Percentiles rank a stretch among this genome's conserved stretches.
phyloP scores from a whole-genome alignment of 139 green algal genomes.

The Mesostigma viride region DNA sequence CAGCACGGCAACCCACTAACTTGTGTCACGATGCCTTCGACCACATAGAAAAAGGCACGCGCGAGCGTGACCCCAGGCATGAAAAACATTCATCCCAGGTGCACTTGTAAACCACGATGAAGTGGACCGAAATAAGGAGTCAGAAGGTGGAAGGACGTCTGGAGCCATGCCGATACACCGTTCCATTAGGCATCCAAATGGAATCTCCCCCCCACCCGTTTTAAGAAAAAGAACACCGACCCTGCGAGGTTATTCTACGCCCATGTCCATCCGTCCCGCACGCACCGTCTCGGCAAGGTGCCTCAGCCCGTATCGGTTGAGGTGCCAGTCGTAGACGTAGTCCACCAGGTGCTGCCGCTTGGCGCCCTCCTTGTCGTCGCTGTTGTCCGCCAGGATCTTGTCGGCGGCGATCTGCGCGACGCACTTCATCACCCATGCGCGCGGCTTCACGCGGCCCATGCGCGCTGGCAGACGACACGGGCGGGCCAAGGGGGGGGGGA shows the following conservation, averaged over 20 bases:
- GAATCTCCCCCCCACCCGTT: too few relatives aligned
- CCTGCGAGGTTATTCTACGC: neutral
- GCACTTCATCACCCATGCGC: slow-evolving; percentile 3
- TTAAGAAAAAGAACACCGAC: neutral
- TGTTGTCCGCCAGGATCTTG: slow-evolving; percentile 7
- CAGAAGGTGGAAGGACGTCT: neutral
- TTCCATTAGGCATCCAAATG: neutral
- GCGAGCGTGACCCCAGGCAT: too few relatives aligned
- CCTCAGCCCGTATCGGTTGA: slow-evolving; percentile 45
- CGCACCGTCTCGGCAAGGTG: slow-evolving; percentile 38
- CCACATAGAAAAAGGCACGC: too few relatives aligned
- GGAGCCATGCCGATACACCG: neutral
- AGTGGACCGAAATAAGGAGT: neutral
- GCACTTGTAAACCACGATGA: neutral
- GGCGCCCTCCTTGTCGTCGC: neutral
- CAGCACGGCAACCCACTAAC: too few relatives aligned
- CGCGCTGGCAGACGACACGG: too few relatives aligned
- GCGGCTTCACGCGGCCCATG: slow-evolving; percentile 17
- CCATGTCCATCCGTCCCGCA: neutral
- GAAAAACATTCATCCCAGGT: neutral
- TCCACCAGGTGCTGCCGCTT: slow-evolving; percentile 24
- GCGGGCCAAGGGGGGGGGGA: too few relatives aligned
- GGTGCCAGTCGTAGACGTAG: slow-evolving; percentile 49
- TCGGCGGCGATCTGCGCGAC: slow-evolving; percentile 18
- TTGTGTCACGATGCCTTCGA: too few relatives aligned